These are phyloP conservation scores for Neophaeococcomyces aloes DNA, from an alignment of 2,329 filamentous ascomycete genomes.

Conservation along the genomic window DNA sequence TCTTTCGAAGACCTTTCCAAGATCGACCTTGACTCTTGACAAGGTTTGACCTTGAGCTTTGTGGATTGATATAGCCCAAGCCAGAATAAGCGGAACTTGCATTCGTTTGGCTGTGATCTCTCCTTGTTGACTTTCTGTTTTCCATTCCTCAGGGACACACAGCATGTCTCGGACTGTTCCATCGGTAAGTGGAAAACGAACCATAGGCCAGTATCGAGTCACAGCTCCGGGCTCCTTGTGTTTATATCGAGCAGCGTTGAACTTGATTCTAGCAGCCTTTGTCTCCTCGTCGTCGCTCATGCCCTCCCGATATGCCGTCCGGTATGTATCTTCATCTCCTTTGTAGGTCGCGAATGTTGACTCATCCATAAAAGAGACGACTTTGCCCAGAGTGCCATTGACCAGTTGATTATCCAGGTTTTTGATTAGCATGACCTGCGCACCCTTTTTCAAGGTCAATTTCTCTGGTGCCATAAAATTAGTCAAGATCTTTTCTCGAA, in stretches of 20 bases:
- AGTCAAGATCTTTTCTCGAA: constrained; percentile 65
- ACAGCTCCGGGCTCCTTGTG: constrained; percentile 37
- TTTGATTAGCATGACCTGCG: constrained; percentile 99
- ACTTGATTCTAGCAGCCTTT: constrained; percentile 42
- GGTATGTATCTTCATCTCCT: constrained; percentile 47
- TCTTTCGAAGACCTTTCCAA: constrained; percentile 89
- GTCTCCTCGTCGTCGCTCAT: constrained; percentile 38
- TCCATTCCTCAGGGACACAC: constrained; percentile 84
- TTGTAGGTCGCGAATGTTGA: constrained; percentile 49
- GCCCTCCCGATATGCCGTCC: constrained; percentile 30
- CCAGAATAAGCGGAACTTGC: constrained; percentile 79
- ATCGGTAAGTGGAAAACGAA: constrained; percentile 71
- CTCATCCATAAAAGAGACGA: constrained; percentile 69
- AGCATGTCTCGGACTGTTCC: constrained; percentile 67
- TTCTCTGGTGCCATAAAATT: constrained; percentile 88
- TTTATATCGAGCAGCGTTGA: constrained; percentile 41
- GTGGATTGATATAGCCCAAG: constrained; percentile 95
- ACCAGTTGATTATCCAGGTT: constrained; percentile 91
- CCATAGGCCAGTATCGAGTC: constrained; percentile 62
- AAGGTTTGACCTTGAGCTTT: constrained; percentile 95
- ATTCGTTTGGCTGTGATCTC: constrained; percentile 81
- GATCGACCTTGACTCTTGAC: constrained; percentile 85
- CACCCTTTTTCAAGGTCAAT: constrained; percentile 76
- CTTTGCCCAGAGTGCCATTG: constrained; percentile 84
- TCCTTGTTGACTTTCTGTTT: constrained; percentile 89